phyloP scores from a whole-genome alignment of 2,329 filamentous ascomycete genomes.

The Aphanocladium album region DNA sequence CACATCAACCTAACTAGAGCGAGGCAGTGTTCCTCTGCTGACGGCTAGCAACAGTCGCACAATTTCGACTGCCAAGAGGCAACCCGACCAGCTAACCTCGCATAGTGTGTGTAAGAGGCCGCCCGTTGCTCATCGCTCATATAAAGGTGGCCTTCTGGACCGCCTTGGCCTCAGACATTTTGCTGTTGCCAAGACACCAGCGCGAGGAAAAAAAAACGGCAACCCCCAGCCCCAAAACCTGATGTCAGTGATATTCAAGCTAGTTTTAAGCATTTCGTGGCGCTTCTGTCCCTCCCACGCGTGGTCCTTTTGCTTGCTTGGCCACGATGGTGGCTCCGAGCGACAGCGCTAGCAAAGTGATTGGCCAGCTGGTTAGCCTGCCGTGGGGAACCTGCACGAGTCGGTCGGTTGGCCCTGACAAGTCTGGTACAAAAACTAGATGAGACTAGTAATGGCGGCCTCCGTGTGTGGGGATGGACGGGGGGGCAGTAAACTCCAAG shows the following conservation, averaged over 20 bases:
- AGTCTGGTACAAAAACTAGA: too few relatives aligned
- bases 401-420: background rate
- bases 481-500: too few relatives aligned
- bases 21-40: background rate
- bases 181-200: background rate
- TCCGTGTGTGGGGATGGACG: too few relatives aligned
- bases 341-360: background rate
- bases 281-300: background rate
- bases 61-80: background rate
- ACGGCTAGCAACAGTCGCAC: background rate
- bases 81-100: background rate
- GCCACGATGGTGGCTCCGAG: slow-evolving; percentile 1
- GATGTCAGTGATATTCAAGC: background rate
- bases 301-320: background rate
- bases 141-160: background rate
- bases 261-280: background rate
- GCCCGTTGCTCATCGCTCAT: background rate
- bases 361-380: background rate
- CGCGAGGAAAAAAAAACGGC: background rate
- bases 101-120: background rate
- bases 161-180: background rate
- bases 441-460: too few relatives aligned
- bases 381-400: background rate
- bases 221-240: background rate
- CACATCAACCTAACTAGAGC: background rate